phyloP scores from a whole-genome alignment of 140 eudicot species.

The Bidens hawaiensis region DNA sequence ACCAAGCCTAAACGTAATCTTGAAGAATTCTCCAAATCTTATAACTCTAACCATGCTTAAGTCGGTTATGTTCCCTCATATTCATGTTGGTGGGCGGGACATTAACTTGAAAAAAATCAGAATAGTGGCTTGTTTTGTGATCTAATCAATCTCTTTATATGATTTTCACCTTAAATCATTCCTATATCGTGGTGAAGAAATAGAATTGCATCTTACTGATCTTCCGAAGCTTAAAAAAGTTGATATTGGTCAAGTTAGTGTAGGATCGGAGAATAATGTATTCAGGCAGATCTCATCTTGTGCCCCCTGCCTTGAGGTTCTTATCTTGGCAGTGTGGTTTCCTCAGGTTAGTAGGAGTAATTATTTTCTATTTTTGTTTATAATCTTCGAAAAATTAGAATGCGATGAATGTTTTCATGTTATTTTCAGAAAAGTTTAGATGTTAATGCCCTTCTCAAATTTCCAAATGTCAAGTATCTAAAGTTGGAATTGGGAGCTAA shows the following conservation, averaged over 20 bases:
- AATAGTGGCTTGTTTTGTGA: conserved; percentile 21
- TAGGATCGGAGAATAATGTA: conserved; percentile 23
- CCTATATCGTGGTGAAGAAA: conserved; percentile 20
- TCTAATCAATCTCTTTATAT: conserved; percentile 26
- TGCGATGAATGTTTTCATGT: background rate
- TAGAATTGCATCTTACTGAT: conserved; percentile 20
- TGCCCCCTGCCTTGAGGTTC: conserved; percentile 29
- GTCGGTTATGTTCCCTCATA: conserved; percentile 11
- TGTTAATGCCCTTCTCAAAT: conserved; percentile 21
- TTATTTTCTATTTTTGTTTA: background rate
- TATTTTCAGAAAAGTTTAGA: conserved; percentile 25
- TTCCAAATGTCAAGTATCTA: conserved; percentile 40
- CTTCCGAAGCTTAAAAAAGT: conserved; percentile 39
- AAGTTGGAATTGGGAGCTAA: conserved; percentile 30
- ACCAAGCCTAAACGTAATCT: conserved; percentile 16
- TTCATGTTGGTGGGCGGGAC: conserved; percentile 21
- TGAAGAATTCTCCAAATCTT: conserved; percentile 29
- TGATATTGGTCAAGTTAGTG: conserved; percentile 24
- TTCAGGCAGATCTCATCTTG: conserved; percentile 30
- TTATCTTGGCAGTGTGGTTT: conserved; percentile 23
- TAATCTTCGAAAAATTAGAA: background rate
- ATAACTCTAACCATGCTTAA: no score
- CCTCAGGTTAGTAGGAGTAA: conserved; percentile 27
- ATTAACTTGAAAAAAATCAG: conserved; percentile 34
- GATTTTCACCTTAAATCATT: conserved; percentile 29